These are phyloP conservation scores for Cinnamomum chago DNA, from an alignment of 164 flowering plant genomes.

Conservation along the genomic window DNA sequence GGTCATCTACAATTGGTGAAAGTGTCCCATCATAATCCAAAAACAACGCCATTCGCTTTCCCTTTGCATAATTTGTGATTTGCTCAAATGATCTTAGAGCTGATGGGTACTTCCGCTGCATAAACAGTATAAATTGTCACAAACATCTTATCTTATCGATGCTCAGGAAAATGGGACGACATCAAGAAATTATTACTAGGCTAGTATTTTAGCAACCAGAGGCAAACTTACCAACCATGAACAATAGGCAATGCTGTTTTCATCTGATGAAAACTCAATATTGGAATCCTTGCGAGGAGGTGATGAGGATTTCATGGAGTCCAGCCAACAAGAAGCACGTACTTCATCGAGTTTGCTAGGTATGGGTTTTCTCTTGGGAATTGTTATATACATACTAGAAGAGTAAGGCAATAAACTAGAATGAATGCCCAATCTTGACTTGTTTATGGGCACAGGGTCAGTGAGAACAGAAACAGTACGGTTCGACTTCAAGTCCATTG, in stretches of 20 bases:
- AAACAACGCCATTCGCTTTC: slow-evolving; percentile 78
- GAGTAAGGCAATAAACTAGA: slow-evolving; percentile 35
- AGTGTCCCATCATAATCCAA: slow-evolving; percentile 42
- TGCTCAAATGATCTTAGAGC: slow-evolving; percentile 74
- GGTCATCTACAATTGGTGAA: slow-evolving; percentile 40
- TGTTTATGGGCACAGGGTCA: slow-evolving; percentile 57
- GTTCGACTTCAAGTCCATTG: slow-evolving; percentile 39
- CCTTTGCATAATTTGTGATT: slow-evolving; percentile 57
- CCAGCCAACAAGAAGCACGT: slow-evolving; percentile 63
- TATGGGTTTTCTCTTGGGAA: slow-evolving; percentile 60
- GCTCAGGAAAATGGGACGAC: background rate
- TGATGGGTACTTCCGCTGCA: slow-evolving; percentile 85
- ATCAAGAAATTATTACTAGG: background rate
- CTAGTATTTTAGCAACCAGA: background rate
- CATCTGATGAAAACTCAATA: slow-evolving; percentile 36
- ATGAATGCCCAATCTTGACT: slow-evolving; percentile 61
- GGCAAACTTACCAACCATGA: slow-evolving; percentile 62
- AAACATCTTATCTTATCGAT: background rate
- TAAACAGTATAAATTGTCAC: background rate
- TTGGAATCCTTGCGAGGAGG: slow-evolving; percentile 69
- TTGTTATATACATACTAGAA: slow-evolving; percentile 37
- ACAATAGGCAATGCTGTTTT: slow-evolving; percentile 41
- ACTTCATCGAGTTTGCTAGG: slow-evolving; percentile 70
- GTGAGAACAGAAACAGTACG: slow-evolving; percentile 64
- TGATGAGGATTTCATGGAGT: slow-evolving; percentile 95